Evolutionary conservation across 169 alveolate genomes (phyloP).

Genomic region (Perkinsus olseni): DNA sequence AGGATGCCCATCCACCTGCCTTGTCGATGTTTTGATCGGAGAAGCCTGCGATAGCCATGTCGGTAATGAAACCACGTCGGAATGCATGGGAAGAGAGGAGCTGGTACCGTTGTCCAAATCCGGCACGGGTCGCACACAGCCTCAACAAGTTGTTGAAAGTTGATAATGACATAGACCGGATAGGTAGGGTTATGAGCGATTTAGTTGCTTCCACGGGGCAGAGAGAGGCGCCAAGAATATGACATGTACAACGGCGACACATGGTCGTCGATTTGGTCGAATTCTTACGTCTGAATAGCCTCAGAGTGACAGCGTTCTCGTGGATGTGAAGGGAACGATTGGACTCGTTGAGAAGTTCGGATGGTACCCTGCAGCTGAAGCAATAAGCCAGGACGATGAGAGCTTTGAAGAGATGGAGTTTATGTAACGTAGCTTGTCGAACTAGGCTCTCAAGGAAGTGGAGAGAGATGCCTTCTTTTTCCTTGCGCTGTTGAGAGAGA

Average conservation of each 20-base stretch:
- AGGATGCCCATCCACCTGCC: background rate
- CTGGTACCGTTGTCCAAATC: background rate
- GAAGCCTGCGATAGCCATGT: background rate
- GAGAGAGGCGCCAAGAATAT: too few species aligned
- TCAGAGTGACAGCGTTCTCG: background rate
- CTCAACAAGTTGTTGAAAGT: background rate
- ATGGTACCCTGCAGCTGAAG: background rate
- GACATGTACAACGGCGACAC: too few species aligned
- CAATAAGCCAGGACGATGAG: background rate
- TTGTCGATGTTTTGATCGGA: background rate
- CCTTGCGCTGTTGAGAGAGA: background rate
- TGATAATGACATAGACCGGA: too few species aligned
- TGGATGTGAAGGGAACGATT: background rate
- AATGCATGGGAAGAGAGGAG: background rate
- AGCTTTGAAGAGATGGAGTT: background rate
- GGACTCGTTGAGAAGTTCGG: background rate
- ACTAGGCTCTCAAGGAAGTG: background rate
- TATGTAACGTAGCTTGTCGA: background rate
- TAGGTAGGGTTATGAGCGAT: too few species aligned
- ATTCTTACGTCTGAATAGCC: background rate
- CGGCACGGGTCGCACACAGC: background rate
- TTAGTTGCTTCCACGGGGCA: too few species aligned
- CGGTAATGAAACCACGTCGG: background rate
- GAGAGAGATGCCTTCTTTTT: background rate
- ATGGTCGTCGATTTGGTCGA: too few species aligned